These are phyloP conservation scores for Saturnispora hagleri DNA, from an alignment of 805 yeast species.

Conservation along the genomic window DNA sequence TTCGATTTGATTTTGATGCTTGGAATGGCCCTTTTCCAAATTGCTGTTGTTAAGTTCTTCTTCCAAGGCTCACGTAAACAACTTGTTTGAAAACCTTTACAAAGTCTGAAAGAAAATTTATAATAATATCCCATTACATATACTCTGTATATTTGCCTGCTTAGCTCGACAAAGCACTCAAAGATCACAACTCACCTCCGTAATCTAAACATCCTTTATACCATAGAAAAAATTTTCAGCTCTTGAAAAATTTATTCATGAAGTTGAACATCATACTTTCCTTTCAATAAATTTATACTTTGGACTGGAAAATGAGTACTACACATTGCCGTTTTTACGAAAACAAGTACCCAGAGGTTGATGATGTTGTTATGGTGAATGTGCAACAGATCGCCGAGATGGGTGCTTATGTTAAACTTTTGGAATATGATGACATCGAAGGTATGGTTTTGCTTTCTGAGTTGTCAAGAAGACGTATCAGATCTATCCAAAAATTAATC, in stretches of 20 bases:
- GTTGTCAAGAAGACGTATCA: conserved; percentile 95
- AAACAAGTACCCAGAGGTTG: conserved; percentile 97
- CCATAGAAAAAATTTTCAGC: not conserved
- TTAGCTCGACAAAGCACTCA: not conserved
- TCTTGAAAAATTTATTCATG: not conserved
- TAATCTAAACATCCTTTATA: not conserved
- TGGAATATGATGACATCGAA: conserved; percentile 96
- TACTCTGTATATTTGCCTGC: not conserved
- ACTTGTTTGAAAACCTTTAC: conserved; percentile 32
- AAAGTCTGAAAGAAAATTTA: not conserved
- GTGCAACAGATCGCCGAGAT: conserved; percentile 97
- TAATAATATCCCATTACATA: not conserved
- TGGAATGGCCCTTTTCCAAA: conserved; percentile 63
- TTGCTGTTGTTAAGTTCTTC: conserved; percentile 57
- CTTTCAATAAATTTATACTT: not conserved
- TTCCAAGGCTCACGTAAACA: conserved; percentile 67
- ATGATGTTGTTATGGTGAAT: conserved; percentile 97
- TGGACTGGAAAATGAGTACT: conserved; percentile 49
- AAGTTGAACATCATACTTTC: not conserved
- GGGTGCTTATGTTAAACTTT: conserved; percentile 96
- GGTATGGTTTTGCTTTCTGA: conserved; percentile 97
- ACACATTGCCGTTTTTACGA: conserved; percentile 95
- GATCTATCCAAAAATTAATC: conserved; percentile 94
- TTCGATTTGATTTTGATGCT: conserved; percentile 56
- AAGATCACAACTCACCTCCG: not conserved